These are phyloP conservation scores for Chlorophyllum brunneum DNA, from an alignment of 768 basidiomycete species.

Conservation along the genomic window DNA sequence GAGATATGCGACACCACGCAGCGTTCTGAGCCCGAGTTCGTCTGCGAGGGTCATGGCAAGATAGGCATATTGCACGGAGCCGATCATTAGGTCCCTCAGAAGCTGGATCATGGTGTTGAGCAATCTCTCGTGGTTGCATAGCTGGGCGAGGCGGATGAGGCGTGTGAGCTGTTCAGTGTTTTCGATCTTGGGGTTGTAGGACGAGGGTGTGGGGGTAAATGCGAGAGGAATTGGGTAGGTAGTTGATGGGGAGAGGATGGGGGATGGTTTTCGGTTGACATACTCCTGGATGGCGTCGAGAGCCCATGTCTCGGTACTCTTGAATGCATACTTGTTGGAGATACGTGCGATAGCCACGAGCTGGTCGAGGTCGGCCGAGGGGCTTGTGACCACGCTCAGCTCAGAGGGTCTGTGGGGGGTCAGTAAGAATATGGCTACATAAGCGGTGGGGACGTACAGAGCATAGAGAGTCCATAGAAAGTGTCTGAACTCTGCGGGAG, in stretches of 20 bases:
- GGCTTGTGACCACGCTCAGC: slow-evolving; percentile 42
- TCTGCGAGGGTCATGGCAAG: slow-evolving; percentile 72
- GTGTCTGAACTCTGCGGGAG: slow-evolving; percentile 60
- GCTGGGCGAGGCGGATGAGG: slow-evolving; percentile 62
- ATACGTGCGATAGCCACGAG: slow-evolving; percentile 54
- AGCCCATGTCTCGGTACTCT: slow-evolving; percentile 70
- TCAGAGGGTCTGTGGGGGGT: slow-evolving; percentile 56
- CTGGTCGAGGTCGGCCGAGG: slow-evolving; percentile 45
- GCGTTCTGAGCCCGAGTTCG: slow-evolving; percentile 55
- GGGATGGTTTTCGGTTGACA: slow-evolving; percentile 52
- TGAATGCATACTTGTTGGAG: slow-evolving; percentile 74
- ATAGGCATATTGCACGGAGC: slow-evolving; percentile 63
- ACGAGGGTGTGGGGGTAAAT: slow-evolving; percentile 9
- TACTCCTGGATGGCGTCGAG: slow-evolving; percentile 70
- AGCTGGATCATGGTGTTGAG: slow-evolving; percentile 56
- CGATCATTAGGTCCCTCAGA: slow-evolving; percentile 57
- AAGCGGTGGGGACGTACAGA: slow-evolving; percentile 49
- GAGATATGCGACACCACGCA: slow-evolving; percentile 66
- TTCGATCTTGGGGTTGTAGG: slow-evolving; percentile 21
- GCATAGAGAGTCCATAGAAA: slow-evolving; percentile 80
- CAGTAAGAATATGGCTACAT: slow-evolving; percentile 7
- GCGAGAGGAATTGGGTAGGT: slow-evolving; percentile 27
- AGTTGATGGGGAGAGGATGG: slow-evolving; percentile 38
- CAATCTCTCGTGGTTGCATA: slow-evolving; percentile 59
- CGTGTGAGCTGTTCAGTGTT: slow-evolving; percentile 50